Base-by-base conservation (phyloP, 345 rosid species). In the Lenwebbia sp. region DNA sequence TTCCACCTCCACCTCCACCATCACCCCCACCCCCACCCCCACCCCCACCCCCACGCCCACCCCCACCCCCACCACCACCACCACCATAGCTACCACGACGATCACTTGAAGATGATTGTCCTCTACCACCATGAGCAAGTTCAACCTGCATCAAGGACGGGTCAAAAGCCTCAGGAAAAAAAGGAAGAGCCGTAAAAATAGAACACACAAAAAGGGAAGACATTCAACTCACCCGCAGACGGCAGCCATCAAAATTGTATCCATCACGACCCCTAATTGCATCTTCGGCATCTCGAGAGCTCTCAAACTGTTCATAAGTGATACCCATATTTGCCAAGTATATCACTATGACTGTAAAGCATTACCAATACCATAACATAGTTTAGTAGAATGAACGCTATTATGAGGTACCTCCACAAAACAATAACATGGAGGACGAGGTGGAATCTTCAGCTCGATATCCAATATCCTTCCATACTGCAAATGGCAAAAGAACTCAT, bases 101-200 rank as follows among this genome's bases (percentile, higher is more conserved):
- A 89, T 95, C 98, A 88, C 93, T 89, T 84, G 96, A 92, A 76
- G 95, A 85, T 50, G 93, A 89, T 84, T 89, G 98, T 65, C 98
- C 97, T 88, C 98, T 90, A 83, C 99, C 99, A 89, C 99, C 99
- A 93, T 97, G 99, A 82, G 99, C 98, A 90, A 97, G 98, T 90
- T 97, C 99, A 90, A 97, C 98, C 99, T 97, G 88, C 89, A 89
- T 17, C 84, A 33, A 87, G 51, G 53, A 19, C 81, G 21, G 81
- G 81, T 70, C 33, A 82, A 82, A 86, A 54, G 78, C 84, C 12
- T 78, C 26, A 85, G 12, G 65, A 84, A 49, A 65, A 87, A 82
- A 57, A 57, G 86, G 88, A 88, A 56, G 84, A 60, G 83, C 19
- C 14, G 3, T 52, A 28, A 56, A 26, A 6, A 41, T 74, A 85